Conservation (phyloP, 164 flowering plant species). For the Vitis amurensis region DNA sequence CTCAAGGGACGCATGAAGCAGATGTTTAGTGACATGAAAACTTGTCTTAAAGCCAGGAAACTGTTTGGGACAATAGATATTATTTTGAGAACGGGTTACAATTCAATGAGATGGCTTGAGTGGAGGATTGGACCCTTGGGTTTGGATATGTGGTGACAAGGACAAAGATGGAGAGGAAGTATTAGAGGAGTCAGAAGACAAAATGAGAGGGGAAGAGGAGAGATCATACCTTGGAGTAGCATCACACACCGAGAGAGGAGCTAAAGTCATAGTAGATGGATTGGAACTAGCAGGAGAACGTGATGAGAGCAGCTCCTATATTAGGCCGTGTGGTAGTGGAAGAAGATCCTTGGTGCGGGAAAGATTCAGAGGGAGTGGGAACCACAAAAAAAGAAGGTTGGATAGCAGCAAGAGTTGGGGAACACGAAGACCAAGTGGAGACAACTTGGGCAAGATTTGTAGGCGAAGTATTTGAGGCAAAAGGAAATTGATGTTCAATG, state of each 20-base stretch:
- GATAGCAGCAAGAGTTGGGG: too few species aligned
- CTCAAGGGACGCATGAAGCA: too few species aligned
- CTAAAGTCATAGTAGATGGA: background rate
- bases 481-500: too few species aligned
- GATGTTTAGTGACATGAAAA: too few species aligned
- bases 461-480: too few species aligned
- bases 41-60: too few species aligned
- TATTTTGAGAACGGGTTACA: background rate
- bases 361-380: background rate
- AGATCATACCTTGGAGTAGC: slow-evolving; percentile 8
- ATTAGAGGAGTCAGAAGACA: too few species aligned
- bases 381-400: background rate
- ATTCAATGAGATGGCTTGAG: slow-evolving; percentile 4
- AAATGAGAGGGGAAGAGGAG: slow-evolving; percentile 1
- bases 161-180: slow-evolving; percentile 4
- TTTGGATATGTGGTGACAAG: slow-evolving; percentile 6
- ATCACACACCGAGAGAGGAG: slow-evolving; percentile 7
- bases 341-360: slow-evolving; percentile 3
- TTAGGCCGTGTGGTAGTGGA: background rate
- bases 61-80: too few species aligned
- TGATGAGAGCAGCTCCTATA: background rate
- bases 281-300: background rate
- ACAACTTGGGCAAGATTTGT: too few species aligned
- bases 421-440: too few species aligned
- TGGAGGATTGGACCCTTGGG: slow-evolving; percentile 3